phyloP scores from a whole-genome alignment of 2,329 filamentous ascomycete species.

The Neopestalotiopsis clavispora region DNA sequence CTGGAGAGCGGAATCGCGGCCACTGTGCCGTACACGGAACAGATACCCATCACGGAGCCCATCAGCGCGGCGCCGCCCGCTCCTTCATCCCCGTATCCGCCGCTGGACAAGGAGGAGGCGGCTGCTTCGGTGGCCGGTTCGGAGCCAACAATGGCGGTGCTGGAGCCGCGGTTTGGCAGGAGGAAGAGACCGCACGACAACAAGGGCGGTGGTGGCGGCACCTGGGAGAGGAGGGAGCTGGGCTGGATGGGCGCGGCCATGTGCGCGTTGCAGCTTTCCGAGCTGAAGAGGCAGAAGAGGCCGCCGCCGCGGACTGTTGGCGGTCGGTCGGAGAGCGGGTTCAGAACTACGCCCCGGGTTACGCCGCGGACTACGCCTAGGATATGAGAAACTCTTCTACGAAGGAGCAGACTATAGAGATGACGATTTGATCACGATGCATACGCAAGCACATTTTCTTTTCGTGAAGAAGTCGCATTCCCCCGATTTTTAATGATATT shows the following conservation, averaged over 20 bases:
- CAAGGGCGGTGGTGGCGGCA: conserved; percentile 15
- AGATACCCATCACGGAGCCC: conserved; percentile 7
- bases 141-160: conserved; percentile 27
- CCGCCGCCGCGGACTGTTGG: background rate
- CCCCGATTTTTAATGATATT: too few relatives aligned
- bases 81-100: conserved; percentile 4
- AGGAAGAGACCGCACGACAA: conserved; percentile 27
- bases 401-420: background rate
- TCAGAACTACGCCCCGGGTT: background rate
- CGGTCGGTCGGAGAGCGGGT: background rate
- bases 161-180: conserved; percentile 35
- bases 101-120: conserved; percentile 19
- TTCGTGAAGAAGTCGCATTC: too few relatives aligned
- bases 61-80: conserved; percentile 2
- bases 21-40: conserved; percentile 22
- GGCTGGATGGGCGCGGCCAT: conserved; percentile 53
- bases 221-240: conserved; percentile 48
- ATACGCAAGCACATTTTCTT: too few relatives aligned
- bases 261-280: conserved; percentile 41
- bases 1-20: background rate
- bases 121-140: conserved; percentile 21
- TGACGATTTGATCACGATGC: background rate
- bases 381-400: background rate
- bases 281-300: conserved; percentile 26
- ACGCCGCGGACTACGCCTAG: too few relatives aligned